Conservation (phyloP, 768 basidiomycete species). For the Tylopilus rubrobrunneus region DNA sequence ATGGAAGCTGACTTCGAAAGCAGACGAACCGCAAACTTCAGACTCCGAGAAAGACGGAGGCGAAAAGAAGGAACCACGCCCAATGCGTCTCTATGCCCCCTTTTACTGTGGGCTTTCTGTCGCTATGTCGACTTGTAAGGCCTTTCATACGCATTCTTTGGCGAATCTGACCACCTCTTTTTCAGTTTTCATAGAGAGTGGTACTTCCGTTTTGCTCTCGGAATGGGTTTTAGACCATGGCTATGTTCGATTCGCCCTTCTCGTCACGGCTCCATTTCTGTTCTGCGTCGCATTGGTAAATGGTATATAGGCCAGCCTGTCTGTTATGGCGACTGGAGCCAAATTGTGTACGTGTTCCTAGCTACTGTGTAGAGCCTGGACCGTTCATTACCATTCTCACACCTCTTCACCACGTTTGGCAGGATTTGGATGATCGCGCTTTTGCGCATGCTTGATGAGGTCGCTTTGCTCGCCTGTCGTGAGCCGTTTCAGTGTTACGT, state of each 20-base stretch:
- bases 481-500: too few relatives aligned
- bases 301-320: constrained; percentile 47
- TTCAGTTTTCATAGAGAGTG: constrained; percentile 70
- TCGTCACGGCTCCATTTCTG: constrained; percentile 64
- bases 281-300: constrained; percentile 68
- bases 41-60: constrained; percentile 51
- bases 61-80: constrained; percentile 32
- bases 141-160: neutral
- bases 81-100: constrained; percentile 66
- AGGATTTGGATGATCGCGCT: too few relatives aligned
- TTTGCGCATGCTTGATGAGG: too few relatives aligned
- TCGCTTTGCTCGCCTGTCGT: too few relatives aligned
- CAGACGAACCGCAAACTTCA: constrained; percentile 5
- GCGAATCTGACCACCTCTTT: too few relatives aligned
- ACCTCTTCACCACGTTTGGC: too few relatives aligned
- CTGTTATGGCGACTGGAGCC: constrained; percentile 77
- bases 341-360: constrained; percentile 41
- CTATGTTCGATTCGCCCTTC: constrained; percentile 59
- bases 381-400: too few relatives aligned
- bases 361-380: too few relatives aligned
- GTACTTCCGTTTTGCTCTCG: constrained; percentile 52
- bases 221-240: constrained; percentile 66
- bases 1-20: constrained; percentile 40
- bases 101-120: constrained; percentile 66
- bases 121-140: constrained; percentile 60